phyloP scores from a whole-genome alignment of 2,329 filamentous ascomycete genomes.

The Arthrobotrys pseudoclavata region DNA sequence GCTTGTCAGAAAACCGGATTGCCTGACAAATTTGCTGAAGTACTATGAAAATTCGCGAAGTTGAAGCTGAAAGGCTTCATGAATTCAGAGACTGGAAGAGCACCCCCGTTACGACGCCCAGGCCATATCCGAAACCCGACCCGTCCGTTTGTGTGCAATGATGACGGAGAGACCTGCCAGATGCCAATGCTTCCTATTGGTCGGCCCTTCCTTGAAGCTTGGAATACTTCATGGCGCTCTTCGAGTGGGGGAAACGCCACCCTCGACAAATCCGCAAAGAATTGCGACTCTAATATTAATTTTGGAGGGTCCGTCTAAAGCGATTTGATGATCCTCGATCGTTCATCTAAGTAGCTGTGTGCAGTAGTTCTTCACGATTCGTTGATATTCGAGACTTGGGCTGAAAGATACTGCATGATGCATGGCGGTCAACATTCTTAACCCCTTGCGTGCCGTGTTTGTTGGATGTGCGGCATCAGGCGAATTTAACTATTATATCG shows the following conservation, averaged over 20 bases:
- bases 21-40: not conserved
- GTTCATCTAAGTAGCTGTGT: not conserved
- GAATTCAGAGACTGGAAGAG: not conserved
- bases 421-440: conserved; percentile 35
- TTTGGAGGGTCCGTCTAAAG: not conserved
- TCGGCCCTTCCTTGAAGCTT: not conserved
- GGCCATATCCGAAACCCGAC: conserved; percentile 32
- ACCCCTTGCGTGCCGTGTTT: conserved; percentile 29
- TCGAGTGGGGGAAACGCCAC: not conserved
- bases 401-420: conserved; percentile 23
- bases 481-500: conserved; percentile 11
- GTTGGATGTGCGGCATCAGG: conserved; percentile 1
- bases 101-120: conserved; percentile 16
- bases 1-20: conserved; percentile 1
- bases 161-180: conserved; percentile 36
- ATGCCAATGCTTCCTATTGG: conserved; percentile 50
- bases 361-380: not conserved
- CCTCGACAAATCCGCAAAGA: not conserved
- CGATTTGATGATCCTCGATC: conserved; percentile 1
- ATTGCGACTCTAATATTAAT: conserved; percentile 13
- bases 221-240: conserved; percentile 15
- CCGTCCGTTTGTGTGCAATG: conserved; percentile 16
- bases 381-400: conserved; percentile 20
- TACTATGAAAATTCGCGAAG: not conserved
- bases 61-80: conserved; percentile 2